Percentiles rank a stretch among this genome's conserved stretches.
phyloP scores from a whole-genome alignment of 805 yeast species.

The Suhomyces xylopsoci region DNA sequence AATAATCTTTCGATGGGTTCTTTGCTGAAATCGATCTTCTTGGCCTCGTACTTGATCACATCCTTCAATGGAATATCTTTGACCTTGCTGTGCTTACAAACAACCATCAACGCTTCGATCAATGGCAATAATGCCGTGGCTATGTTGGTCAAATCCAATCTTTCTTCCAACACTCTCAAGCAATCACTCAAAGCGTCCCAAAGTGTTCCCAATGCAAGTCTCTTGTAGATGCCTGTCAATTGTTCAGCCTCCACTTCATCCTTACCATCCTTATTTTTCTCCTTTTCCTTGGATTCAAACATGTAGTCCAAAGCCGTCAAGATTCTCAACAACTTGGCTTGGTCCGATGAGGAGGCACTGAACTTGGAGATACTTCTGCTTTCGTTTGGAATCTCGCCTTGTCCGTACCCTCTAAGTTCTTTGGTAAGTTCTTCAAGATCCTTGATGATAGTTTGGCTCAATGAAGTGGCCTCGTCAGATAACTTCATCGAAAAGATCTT shows the following conservation, averaged over 20 bases:
- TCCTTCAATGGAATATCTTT: conserved; percentile 56
- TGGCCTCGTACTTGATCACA: conserved; percentile 56
- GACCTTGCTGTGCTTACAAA: conserved; percentile 81
- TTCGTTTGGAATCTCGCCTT: conserved; percentile 33
- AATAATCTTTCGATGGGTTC: conserved; percentile 78
- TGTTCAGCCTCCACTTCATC: conserved; percentile 22
- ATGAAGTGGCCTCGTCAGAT: conserved; percentile 56
- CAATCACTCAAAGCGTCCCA: conserved; percentile 86
- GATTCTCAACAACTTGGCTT: conserved; percentile 80
- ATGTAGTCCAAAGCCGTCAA: conserved; percentile 85
- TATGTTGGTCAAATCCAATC: conserved; percentile 47
- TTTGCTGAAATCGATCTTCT: conserved; percentile 60
- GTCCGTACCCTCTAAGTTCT: conserved; percentile 37
- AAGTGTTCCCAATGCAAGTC: conserved; percentile 66
- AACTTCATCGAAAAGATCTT: conserved; percentile 65
- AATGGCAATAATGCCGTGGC: conserved; percentile 82
- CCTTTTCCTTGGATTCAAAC: conserved; percentile 46
- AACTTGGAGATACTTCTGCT: conserved; percentile 60
- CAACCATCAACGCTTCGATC: conserved; percentile 91
- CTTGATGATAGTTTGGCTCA: conserved; percentile 52
- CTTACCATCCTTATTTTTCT: conserved; percentile 13
- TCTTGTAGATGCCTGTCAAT: conserved; percentile 60
- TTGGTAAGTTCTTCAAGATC: conserved; percentile 52
- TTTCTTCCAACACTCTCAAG: conserved; percentile 59
- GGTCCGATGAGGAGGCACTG: conserved; percentile 79